Percentiles rank a stretch among this genome's conserved stretches.
phyloP scores from a whole-genome alignment of 495 filamentous ascomycete genomes.

The Hyaloscypha bicolor region DNA sequence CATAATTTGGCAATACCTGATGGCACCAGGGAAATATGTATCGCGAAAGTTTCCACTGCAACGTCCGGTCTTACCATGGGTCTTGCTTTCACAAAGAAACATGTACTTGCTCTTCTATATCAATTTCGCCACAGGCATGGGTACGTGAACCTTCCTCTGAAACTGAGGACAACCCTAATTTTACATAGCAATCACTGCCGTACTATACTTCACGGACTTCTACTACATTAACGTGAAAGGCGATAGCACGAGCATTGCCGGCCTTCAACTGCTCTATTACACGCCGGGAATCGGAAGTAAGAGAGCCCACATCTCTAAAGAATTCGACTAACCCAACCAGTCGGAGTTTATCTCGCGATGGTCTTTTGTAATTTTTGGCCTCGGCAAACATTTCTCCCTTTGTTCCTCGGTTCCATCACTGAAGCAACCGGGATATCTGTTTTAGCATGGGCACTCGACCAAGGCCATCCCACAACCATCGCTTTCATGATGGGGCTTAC shows the following conservation, averaged over 20 bases:
- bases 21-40: slow-evolving; percentile 48
- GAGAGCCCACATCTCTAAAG: slow-evolving; percentile 4
- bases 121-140: slow-evolving; percentile 53
- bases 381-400: slow-evolving; percentile 53
- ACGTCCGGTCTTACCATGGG: slow-evolving; percentile 58
- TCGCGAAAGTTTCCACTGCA: slow-evolving; percentile 48
- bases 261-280: slow-evolving; percentile 52
- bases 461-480: slow-evolving; percentile 42
- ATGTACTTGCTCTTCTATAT: slow-evolving; percentile 52
- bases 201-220: slow-evolving; percentile 62
- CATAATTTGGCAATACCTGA: slow-evolving; percentile 55
- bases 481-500: slow-evolving; percentile 63
- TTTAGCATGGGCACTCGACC: slow-evolving; percentile 50
- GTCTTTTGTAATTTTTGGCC: slow-evolving; percentile 58
- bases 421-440: slow-evolving; percentile 48
- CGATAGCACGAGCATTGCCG: slow-evolving; percentile 47
- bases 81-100: slow-evolving; percentile 50
- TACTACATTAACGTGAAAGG: slow-evolving; percentile 59
- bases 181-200: slow-evolving; percentile 42
- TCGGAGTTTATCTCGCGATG: slow-evolving; percentile 54
- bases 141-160: background rate
- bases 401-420: slow-evolving; percentile 50
- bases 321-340: slow-evolving; percentile 27
- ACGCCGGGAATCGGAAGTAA: slow-evolving; percentile 44
- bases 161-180: background rate